These are phyloP conservation scores for Tieghemiomyces parasiticus DNA, from an alignment of 192 early-diverging fungal species.

Conservation along the genomic window DNA sequence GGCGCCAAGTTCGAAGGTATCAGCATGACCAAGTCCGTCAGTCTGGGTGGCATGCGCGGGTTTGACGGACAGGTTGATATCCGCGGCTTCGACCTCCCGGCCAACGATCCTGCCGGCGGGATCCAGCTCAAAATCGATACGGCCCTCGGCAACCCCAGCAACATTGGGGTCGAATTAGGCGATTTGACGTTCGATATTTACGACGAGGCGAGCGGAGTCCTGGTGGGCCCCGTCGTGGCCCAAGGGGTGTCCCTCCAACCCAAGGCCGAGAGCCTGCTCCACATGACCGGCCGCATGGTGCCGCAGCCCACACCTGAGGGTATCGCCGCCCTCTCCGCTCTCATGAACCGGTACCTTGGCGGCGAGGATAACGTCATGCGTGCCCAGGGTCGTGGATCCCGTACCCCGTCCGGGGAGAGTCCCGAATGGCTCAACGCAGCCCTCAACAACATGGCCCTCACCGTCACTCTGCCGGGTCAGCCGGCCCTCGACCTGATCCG, in stretches of 20 bases:
- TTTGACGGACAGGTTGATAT: slow-evolving; percentile 26
- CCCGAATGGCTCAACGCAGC: slow-evolving; percentile 16
- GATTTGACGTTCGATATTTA: slow-evolving; percentile 14
- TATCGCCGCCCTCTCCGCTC: not conserved
- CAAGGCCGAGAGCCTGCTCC: slow-evolving; percentile 11
- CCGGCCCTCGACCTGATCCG: not conserved
- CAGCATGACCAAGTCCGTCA: slow-evolving; percentile 31
- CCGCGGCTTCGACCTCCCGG: slow-evolving; percentile 30
- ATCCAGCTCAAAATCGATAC: slow-evolving; percentile 17
- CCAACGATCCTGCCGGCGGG: slow-evolving; percentile 26
- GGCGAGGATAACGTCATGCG: slow-evolving; percentile 11
- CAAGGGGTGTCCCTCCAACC: slow-evolving; percentile 14
- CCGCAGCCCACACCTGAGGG: slow-evolving; percentile 1
- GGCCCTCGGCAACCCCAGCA: slow-evolving; percentile 16
- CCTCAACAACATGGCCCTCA: slow-evolving; percentile 13
- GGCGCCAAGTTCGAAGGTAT: slow-evolving; percentile 30
- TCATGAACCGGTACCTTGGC: slow-evolving; percentile 13
- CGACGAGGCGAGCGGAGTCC: slow-evolving; percentile 2
- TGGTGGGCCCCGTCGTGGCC: slow-evolving; percentile 14
- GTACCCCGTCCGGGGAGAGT: slow-evolving; percentile 12
- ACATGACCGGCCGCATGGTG: slow-evolving; percentile 13
- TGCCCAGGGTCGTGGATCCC: slow-evolving; percentile 12
- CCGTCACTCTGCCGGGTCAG: slow-evolving; percentile 8
- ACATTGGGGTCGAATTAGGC: slow-evolving; percentile 23
- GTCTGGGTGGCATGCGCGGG: slow-evolving; percentile 25